Base-by-base conservation (phyloP, 192 early-diverging fungal genomes). In the Backusella parvicylindrica region DNA sequence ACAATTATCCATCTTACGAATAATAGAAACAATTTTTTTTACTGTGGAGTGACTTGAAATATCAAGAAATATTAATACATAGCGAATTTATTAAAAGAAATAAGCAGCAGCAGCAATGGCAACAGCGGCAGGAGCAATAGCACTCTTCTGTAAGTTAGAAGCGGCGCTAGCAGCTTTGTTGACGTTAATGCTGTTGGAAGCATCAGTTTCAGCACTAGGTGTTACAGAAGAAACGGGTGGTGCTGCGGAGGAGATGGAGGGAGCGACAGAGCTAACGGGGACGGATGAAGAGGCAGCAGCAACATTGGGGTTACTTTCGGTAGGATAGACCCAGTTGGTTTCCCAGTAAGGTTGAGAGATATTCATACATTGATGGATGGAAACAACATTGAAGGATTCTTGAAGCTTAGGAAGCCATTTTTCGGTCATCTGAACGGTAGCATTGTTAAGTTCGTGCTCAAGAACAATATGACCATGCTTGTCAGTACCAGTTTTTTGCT, bases 281-380 rank as follows among this genome's bases (percentile, higher is more conserved):
- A 49, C 28, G 43, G 75, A 63, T n/a, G 36, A 13, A 68, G 23
- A 28, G 28, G 53, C 32, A 37, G 21, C 21, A 31, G 72, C 78
- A 73, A 70, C 76, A 75, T 38, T 80, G 21, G 37, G 33, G 21
- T 64, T 37, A 23, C 32, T 36, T 21, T 80, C 66, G 18, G 78
- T 72, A 35, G 83, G 74, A 43, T 84, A 84, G 15, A 73, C 71
- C 63, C 66, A 81, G 32, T 63, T 56, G 16, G 69, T 50, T 73
- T 84, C 83, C 80, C 83, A 84, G 40, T 84, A 84, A 65, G 83
- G 80, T 36, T 82, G 75, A 60, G 78, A 71, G 26, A 84, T 78
- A 40, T 77, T 74, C 35, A 74, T 74, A 64, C 83, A 84, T 23
- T 73, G 49, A 9, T 75, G 71, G n/a, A 74, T 72, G 23, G 80